Conservation (phyloP, 1,139 yeast genomes). For the Kodamaea ohmeri region DNA sequence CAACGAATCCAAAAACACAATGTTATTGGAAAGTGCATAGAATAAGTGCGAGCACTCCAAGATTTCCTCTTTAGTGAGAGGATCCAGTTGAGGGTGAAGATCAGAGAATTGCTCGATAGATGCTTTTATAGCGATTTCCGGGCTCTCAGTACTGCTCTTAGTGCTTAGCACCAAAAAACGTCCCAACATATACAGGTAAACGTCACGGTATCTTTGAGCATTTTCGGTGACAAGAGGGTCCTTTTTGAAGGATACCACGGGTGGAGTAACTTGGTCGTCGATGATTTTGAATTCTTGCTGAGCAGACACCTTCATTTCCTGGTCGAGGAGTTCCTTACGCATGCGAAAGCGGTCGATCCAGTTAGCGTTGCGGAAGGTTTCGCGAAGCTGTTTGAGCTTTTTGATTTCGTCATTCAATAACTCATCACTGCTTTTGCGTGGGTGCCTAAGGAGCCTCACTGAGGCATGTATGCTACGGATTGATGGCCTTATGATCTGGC, state of each 20-base stretch:
- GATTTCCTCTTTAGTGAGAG: constrained; percentile 29
- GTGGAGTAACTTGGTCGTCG: constrained; percentile 19
- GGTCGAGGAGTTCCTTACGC: constrained; percentile 25
- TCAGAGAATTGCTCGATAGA: constrained; percentile 23
- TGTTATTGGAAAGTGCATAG: constrained; percentile 31
- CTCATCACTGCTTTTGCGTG: constrained; percentile 12
- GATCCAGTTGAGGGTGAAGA: constrained; percentile 20
- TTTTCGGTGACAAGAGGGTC: constrained; percentile 23
- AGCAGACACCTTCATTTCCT: constrained; percentile 25
- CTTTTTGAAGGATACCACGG: constrained; percentile 19
- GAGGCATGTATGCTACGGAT: neutral
- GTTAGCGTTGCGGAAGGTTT: constrained; percentile 24
- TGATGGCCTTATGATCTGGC: neutral
- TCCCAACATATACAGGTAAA: constrained; percentile 26
- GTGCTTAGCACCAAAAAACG: constrained; percentile 28
- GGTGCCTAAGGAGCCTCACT: neutral
- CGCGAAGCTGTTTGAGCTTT: constrained; percentile 23
- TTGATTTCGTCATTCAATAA: constrained; percentile 21
- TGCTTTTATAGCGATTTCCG: constrained; percentile 20
- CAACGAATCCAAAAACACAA: constrained; percentile 32
- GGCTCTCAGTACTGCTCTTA: constrained; percentile 16
- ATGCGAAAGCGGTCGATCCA: constrained; percentile 27
- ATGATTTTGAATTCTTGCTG: constrained; percentile 22
- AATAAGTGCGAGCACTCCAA: constrained; percentile 28
- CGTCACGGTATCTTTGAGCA: constrained; percentile 19